Evolutionary conservation across 306 rosid species (phyloP).

Genomic region (Styphnolobium japonicum): DNA sequence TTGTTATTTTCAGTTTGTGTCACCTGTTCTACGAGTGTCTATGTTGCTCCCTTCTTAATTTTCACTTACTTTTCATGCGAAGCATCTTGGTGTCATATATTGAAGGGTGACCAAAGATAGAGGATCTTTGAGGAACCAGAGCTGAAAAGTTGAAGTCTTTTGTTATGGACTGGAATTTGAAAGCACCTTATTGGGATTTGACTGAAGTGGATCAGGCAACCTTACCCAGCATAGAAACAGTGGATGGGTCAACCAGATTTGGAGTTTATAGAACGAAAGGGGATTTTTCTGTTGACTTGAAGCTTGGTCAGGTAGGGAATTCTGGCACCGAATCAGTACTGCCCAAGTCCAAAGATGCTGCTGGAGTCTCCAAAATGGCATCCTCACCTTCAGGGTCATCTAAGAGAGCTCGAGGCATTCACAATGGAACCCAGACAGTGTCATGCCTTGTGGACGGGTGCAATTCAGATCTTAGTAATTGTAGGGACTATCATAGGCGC

Average conservation of each 20-base stretch:
- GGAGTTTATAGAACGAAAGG: slow-evolving; percentile 49
- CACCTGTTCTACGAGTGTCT: background rate
- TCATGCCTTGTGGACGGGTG: slow-evolving; percentile 93
- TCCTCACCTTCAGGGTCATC: slow-evolving; percentile 60
- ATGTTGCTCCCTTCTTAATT: background rate
- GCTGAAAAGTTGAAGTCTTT: slow-evolving; percentile 26
- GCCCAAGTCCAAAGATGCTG: slow-evolving; percentile 48
- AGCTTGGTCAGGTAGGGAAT: slow-evolving; percentile 74
- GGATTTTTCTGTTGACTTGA: slow-evolving; percentile 86
- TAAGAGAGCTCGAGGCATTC: slow-evolving; percentile 73
- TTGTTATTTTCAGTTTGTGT: slow-evolving; percentile 13
- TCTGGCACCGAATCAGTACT: slow-evolving; percentile 35
- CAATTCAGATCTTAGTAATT: slow-evolving; percentile 71
- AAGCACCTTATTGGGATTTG: slow-evolving; percentile 79
- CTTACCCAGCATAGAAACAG: slow-evolving; percentile 50
- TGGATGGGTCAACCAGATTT: slow-evolving; percentile 54
- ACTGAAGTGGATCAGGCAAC: slow-evolving; percentile 57
- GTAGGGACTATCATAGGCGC: slow-evolving; percentile 91
- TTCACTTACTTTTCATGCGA: slow-evolving; percentile 32
- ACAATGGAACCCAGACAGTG: slow-evolving; percentile 55
- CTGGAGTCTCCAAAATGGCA: slow-evolving; percentile 45
- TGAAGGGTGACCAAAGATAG: slow-evolving; percentile 30
- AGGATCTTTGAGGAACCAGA: slow-evolving; percentile 19
- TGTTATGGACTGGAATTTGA: slow-evolving; percentile 90
- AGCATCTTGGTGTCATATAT: background rate